phyloP scores from a whole-genome alignment of 2,329 filamentous ascomycete species.

The Alternaria incomplexa region DNA sequence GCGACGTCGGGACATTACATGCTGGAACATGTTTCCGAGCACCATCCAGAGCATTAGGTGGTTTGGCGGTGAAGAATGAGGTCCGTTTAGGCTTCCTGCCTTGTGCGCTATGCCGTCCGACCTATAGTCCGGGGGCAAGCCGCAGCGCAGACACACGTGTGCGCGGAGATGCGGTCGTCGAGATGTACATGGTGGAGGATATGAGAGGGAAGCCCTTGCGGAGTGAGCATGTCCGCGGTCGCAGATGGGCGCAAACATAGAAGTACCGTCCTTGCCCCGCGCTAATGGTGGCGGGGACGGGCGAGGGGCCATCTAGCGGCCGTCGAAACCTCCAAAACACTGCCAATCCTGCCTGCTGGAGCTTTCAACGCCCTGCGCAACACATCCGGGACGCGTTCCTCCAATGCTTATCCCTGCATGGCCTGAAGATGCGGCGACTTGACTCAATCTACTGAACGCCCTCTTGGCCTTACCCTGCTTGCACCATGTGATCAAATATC shows the following conservation, averaged over 20 bases:
- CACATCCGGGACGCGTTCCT: conserved; percentile 9
- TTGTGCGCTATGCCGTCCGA: conserved; percentile 15
- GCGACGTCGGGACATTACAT: conserved; percentile 13
- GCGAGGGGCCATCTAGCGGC: conserved; percentile 3
- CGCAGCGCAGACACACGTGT: neutral
- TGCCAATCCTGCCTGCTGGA: conserved; percentile 5
- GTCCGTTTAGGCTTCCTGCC: conserved; percentile 23
- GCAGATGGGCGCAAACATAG: conserved; percentile 6
- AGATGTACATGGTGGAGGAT: neutral
- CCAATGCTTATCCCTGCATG: conserved; percentile 19
- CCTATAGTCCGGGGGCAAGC: neutral
- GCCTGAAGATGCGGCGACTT: neutral
- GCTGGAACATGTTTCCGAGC: conserved; percentile 1
- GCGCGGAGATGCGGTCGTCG: neutral
- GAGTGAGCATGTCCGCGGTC: neutral
- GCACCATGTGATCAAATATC: neutral
- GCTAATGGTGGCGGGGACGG: conserved; percentile 18
- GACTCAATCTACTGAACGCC: neutral
- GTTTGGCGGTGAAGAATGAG: conserved; percentile 19
- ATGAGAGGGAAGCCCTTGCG: neutral
- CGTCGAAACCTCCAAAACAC: conserved; percentile 6
- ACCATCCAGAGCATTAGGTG: neutral
- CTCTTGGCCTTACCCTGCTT: neutral
- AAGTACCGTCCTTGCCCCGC: conserved; percentile 7
- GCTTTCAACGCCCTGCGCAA: conserved; percentile 12